Evolutionary conservation across 2,329 filamentous ascomycete genomes (phyloP).

Genomic region (Aureobasidium zeae): DNA sequence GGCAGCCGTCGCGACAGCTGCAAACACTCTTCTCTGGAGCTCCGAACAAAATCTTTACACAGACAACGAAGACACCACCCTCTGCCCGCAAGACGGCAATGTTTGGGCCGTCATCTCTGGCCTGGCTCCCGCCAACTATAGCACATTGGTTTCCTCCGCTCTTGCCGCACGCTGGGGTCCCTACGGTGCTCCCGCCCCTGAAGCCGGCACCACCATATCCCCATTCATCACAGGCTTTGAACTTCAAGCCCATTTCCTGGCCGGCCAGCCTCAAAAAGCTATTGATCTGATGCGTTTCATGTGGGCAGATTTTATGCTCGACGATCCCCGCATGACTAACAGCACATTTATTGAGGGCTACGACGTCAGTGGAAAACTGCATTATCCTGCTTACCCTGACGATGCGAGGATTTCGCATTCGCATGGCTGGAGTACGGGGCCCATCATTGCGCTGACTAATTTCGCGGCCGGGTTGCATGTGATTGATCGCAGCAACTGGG

Average conservation of each 20-base stretch:
- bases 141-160: slow-evolving; percentile 26
- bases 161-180: slow-evolving; percentile 32
- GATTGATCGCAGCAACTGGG: slow-evolving; percentile 22
- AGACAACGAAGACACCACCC: slow-evolving; percentile 44
- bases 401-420: slow-evolving; percentile 41
- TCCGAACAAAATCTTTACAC: slow-evolving; percentile 41
- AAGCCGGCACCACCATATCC: slow-evolving; percentile 39
- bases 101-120: slow-evolving; percentile 34
- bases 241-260: slow-evolving; percentile 37
- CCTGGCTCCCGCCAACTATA: slow-evolving; percentile 26
- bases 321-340: slow-evolving; percentile 46
- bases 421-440: slow-evolving; percentile 44
- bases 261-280: slow-evolving; percentile 31
- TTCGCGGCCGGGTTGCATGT: slow-evolving; percentile 36
- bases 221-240: slow-evolving; percentile 43
- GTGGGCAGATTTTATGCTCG: slow-evolving; percentile 48
- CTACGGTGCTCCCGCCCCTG: slow-evolving; percentile 39
- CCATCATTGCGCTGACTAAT: slow-evolving; percentile 36
- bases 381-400: slow-evolving; percentile 43
- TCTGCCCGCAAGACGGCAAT: slow-evolving; percentile 43
- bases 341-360: slow-evolving; percentile 46
- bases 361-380: slow-evolving; percentile 36
- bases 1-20: slow-evolving; percentile 34
- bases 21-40: slow-evolving; percentile 44
- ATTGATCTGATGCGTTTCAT: slow-evolving; percentile 38